phyloP scores from a whole-genome alignment of 768 basidiomycete species.

The Trametes cubensis region DNA sequence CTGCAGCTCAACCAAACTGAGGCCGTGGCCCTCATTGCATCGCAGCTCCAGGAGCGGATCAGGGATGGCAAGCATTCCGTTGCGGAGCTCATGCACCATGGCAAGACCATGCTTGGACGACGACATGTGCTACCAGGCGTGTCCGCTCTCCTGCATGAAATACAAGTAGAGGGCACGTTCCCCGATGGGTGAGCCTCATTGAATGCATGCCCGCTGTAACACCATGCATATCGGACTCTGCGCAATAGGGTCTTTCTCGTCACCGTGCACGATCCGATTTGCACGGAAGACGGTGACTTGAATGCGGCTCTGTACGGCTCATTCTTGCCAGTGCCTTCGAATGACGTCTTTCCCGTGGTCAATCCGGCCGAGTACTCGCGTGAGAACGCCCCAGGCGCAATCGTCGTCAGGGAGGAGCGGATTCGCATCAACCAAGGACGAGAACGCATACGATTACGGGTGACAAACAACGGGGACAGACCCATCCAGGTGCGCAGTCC shows the following conservation, averaged over 20 bases:
- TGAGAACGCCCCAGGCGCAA: conserved; percentile 70
- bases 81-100: conserved; percentile 90
- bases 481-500: conserved; percentile 74
- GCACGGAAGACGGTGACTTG: conserved; percentile 77
- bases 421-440: conserved; percentile 80
- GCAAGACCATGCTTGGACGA: conserved; percentile 85
- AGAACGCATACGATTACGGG: conserved; percentile 66
- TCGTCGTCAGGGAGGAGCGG: conserved; percentile 64
- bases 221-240: not conserved
- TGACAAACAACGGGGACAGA: conserved; percentile 90
- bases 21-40: conserved; percentile 85
- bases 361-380: conserved; percentile 52
- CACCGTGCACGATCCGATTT: conserved; percentile 94
- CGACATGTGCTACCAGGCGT: conserved; percentile 89
- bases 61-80: conserved; percentile 89
- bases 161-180: conserved; percentile 95
- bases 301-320: conserved; percentile 91
- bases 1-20: conserved; percentile 85
- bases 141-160: conserved; percentile 72
- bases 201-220: not conserved
- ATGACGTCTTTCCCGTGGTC: conserved; percentile 62
- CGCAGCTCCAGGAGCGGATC: conserved; percentile 91
- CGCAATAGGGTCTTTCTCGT: conserved; percentile 83
- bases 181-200: conserved; percentile 65
- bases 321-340: conserved; percentile 80